These are phyloP conservation scores for Chalciporus sp. DNA, from an alignment of 1,284 basidiomycete genomes.

Conservation along the genomic window DNA sequence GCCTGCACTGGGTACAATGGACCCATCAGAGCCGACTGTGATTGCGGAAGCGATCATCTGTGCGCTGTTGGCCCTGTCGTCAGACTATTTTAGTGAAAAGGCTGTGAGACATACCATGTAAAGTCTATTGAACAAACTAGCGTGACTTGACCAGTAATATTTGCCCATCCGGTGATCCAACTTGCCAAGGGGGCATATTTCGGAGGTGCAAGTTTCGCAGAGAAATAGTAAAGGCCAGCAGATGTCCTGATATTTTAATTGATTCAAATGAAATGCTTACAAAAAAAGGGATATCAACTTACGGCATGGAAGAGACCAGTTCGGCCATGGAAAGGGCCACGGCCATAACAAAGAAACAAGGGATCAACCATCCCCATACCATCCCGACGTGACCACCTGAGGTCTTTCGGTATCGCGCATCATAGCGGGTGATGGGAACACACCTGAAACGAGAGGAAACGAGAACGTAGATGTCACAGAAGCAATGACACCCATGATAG, in stretches of 20 bases:
- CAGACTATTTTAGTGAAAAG: conserved; percentile 3
- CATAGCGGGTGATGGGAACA: conserved; percentile 9
- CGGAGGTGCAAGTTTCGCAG: conserved; percentile 66
- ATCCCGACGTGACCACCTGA: conserved; percentile 74
- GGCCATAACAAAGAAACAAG: conserved; percentile 66
- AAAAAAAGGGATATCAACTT: conserved; percentile 29
- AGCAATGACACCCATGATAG: conserved; percentile 75
- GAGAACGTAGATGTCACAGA: conserved; percentile 68
- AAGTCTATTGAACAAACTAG: conserved; percentile 77
- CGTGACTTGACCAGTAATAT: conserved; percentile 60
- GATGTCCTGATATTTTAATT: conserved; percentile 48
- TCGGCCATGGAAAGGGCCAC: conserved; percentile 75
- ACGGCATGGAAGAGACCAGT: conserved; percentile 76
- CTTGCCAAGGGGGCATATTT: conserved; percentile 62
- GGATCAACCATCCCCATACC: conserved; percentile 79
- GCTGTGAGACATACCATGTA: conserved; percentile 48
- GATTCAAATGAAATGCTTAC: not conserved
- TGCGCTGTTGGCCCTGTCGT: conserved; percentile 40
- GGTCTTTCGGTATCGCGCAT: conserved; percentile 1
- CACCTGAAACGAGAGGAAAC: conserved; percentile 64
- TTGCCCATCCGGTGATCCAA: conserved; percentile 76
- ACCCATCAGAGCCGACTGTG: conserved; percentile 58
- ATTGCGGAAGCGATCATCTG: conserved; percentile 78
- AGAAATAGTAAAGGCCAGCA: conserved; percentile 75
- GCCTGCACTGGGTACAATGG: conserved; percentile 52